Conservation (phyloP, 257 asterid genomes). For the Lycium ferocissimum region DNA sequence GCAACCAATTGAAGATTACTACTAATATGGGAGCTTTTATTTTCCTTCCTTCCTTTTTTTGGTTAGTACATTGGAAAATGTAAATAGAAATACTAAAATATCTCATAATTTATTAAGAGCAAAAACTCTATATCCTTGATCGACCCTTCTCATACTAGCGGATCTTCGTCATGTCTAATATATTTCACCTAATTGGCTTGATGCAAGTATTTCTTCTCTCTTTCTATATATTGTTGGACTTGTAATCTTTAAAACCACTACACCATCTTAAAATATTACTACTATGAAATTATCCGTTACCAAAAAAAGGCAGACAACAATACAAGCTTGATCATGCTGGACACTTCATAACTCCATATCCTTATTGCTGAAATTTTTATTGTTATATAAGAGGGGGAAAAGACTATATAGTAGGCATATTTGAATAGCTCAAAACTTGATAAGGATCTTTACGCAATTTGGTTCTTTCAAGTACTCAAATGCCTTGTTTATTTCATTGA, state of each 20-base stretch:
- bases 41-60: too few relatives aligned
- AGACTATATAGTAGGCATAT: neutral
- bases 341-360: neutral
- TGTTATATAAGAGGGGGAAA: neutral
- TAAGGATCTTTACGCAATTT: slow-evolving; percentile 56
- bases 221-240: neutral
- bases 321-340: neutral
- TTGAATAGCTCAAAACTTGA: slow-evolving; percentile 46
- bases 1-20: slow-evolving; percentile 27
- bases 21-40: too few relatives aligned
- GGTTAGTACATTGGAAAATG: too few relatives aligned
- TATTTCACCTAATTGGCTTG: neutral
- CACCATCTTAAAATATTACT: neutral
- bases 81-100: too few relatives aligned
- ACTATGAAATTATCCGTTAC: neutral
- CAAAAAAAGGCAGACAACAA: neutral
- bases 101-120: neutral
- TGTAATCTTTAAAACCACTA: neutral
- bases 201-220: neutral
- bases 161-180: neutral
- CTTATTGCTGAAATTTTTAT: neutral
- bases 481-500: slow-evolving; percentile 59
- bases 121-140: neutral
- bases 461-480: slow-evolving; percentile 62
- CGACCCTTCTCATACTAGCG: neutral